These are phyloP conservation scores for Litsea cubeba DNA, from an alignment of 164 flowering plant species.

Conservation along the genomic window DNA sequence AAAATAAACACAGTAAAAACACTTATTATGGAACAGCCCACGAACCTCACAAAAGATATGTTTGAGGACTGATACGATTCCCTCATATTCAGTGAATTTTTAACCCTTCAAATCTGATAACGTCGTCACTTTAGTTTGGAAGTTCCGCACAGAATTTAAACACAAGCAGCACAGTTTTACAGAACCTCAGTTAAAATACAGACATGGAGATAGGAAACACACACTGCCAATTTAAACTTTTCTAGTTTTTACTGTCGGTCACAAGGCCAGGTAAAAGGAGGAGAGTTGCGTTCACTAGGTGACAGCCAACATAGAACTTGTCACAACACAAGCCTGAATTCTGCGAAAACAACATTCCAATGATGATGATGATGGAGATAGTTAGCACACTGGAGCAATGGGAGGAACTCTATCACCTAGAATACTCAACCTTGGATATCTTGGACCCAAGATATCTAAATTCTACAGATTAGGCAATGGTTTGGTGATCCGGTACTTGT, in stretches of 20 bases:
- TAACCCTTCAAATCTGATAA: no score
- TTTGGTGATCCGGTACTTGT: background rate
- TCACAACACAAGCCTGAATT: background rate
- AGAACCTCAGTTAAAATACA: background rate
- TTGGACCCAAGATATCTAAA: background rate
- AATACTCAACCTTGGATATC: background rate
- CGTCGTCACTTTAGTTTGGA: no score
- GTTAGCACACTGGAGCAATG: background rate
- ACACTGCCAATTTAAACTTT: background rate
- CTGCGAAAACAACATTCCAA: background rate
- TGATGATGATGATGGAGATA: background rate
- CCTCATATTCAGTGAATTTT: no score
- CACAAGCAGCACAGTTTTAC: background rate
- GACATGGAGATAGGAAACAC: background rate
- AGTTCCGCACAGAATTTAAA: background rate
- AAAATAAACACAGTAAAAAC: background rate
- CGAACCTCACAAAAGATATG: background rate
- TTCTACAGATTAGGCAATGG: background rate
- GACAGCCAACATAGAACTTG: background rate
- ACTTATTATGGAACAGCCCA: no score
- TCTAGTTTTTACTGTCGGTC: no score
- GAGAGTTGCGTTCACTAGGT: background rate
- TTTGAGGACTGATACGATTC: background rate
- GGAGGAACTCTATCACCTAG: background rate
- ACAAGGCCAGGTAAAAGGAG: background rate